phyloP scores from a whole-genome alignment of 169 alveolate genomes.

The Toxoplasma gondii region DNA sequence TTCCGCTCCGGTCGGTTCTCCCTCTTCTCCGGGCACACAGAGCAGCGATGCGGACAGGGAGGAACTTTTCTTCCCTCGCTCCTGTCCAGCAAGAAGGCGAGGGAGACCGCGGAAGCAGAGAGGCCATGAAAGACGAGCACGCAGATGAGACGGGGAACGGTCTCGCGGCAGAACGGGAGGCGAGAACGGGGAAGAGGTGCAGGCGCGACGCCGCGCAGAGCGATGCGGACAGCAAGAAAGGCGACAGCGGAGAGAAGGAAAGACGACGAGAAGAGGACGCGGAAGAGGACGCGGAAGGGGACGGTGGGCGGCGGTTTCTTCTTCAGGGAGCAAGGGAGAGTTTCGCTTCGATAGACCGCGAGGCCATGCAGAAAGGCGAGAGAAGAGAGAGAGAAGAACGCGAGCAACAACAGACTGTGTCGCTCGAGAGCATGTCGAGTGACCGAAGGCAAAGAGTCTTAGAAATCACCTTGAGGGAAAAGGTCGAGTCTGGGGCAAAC shows the following conservation, averaged over 20 bases:
- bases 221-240: background rate
- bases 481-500: no score
- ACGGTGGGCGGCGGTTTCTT: no score
- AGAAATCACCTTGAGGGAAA: no score
- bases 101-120: background rate
- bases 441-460: no score
- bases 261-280: background rate
- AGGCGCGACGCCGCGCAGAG: background rate
- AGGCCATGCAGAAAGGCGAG: no score
- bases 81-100: background rate
- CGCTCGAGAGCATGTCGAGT: no score
- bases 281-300: background rate
- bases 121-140: background rate
- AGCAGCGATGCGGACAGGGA: no score
- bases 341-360: no score
- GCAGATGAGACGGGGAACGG: background rate
- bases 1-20: background rate
- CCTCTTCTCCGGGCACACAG: background rate
- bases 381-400: no score
- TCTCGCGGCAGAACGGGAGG: background rate
- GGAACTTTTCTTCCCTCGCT: no score
- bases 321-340: no score
- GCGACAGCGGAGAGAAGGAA: background rate
- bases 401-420: no score
- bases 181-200: background rate